Conservation (phyloP, 352 stramenopile genomes). For the Pythium folliculosum region DNA sequence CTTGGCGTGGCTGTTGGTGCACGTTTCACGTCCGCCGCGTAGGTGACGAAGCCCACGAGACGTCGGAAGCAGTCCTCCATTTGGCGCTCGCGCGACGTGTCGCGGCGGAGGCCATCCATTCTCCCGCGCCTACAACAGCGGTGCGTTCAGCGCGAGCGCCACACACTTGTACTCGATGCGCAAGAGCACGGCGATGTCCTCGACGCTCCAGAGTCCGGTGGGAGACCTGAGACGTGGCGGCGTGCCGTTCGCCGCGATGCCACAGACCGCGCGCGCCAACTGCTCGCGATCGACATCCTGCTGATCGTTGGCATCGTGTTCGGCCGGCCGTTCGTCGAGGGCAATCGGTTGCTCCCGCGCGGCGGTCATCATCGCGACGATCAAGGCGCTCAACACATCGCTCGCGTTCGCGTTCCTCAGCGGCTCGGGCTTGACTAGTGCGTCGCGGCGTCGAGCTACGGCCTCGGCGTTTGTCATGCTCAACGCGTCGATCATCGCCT, state of each 20-base stretch:
- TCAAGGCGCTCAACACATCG: conserved; percentile 22
- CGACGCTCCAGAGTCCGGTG: neutral
- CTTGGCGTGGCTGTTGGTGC: too few relatives aligned
- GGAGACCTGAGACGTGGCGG: neutral
- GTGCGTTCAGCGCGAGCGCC: too few relatives aligned
- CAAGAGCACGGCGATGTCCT: conserved; percentile 8
- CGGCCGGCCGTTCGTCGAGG: conserved; percentile 20
- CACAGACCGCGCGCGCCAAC: neutral
- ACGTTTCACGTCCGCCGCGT: too few relatives aligned
- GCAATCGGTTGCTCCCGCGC: neutral
- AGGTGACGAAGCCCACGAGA: too few relatives aligned
- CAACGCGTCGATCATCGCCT: conserved; percentile 24
- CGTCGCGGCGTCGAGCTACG: neutral
- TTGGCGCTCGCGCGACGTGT: too few relatives aligned
- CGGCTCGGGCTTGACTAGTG: neutral
- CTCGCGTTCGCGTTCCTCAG: conserved; percentile 30
- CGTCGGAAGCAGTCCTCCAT: too few relatives aligned
- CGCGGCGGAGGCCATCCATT: too few relatives aligned
- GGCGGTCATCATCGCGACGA: neutral
- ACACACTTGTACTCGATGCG: neutral
- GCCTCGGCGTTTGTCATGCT: conserved; percentile 24
- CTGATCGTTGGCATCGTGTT: conserved; percentile 23
- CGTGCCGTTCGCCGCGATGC: neutral
- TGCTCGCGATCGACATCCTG: conserved; percentile 24
- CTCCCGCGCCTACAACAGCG: too few relatives aligned